These are phyloP conservation scores for Fagopyrum tataricum DNA, from an alignment of 148 eudicot genomes.

Conservation along the genomic window DNA sequence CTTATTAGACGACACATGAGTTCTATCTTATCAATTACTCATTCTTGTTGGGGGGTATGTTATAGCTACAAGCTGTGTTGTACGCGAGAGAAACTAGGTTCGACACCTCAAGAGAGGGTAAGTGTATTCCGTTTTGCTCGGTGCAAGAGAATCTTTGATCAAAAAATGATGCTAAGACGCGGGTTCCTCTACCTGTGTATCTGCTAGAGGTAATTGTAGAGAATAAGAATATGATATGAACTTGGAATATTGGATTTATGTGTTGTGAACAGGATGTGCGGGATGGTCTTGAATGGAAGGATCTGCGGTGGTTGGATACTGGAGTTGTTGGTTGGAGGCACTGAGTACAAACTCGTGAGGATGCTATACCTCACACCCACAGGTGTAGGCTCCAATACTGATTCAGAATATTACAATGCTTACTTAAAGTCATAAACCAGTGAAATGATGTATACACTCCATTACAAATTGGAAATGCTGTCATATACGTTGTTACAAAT, in stretches of 20 bases:
- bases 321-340: conserved; percentile 82
- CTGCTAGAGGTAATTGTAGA: conserved; percentile 54
- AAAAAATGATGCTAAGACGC: conserved; percentile 48
- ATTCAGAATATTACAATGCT: too few species aligned
- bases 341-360: conserved; percentile 64
- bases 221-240: not conserved
- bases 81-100: conserved; percentile 56
- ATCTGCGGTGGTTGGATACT: conserved; percentile 82
- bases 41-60: not conserved
- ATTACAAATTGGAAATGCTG: too few species aligned
- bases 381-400: too few species aligned
- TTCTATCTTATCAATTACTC: not conserved
- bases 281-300: conserved; percentile 90
- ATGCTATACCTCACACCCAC: too few species aligned
- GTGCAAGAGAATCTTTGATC: conserved; percentile 81
- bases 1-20: too few species aligned
- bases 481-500: too few species aligned
- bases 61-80: conserved; percentile 89
- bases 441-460: too few species aligned
- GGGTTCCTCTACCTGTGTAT: conserved; percentile 80
- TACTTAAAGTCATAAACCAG: too few species aligned
- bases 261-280: conserved; percentile 51
- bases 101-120: too few species aligned
- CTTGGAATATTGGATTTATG: not conserved
- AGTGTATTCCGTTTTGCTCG: conserved; percentile 83